phyloP scores from a whole-genome alignment of 2,329 filamentous ascomycete species.

The Nigrospora osmanthi region DNA sequence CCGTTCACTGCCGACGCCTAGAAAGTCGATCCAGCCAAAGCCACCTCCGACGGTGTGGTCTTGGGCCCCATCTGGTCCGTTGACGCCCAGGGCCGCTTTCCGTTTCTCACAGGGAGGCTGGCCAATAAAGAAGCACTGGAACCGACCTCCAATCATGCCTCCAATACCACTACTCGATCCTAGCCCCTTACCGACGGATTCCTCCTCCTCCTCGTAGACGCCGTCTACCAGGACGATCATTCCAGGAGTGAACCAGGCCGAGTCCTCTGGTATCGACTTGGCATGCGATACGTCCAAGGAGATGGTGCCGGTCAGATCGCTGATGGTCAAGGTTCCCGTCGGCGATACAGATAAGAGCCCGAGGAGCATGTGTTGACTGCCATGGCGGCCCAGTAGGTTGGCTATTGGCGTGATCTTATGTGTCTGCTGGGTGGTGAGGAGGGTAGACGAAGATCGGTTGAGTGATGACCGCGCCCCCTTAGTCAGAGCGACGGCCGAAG shows the following conservation, averaged over 20 bases:
- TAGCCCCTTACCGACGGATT: slow-evolving; percentile 58
- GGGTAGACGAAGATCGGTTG: slow-evolving; percentile 48
- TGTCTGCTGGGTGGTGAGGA: slow-evolving; percentile 48
- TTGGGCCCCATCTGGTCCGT: slow-evolving; percentile 46
- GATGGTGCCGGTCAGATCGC: slow-evolving; percentile 84
- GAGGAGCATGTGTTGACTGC: slow-evolving; percentile 77
- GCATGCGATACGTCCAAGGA: slow-evolving; percentile 75
- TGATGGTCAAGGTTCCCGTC: slow-evolving; percentile 73
- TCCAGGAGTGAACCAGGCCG: slow-evolving; percentile 86
- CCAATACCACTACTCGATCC: slow-evolving; percentile 77
- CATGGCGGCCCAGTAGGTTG: slow-evolving; percentile 69
- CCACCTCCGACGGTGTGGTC: slow-evolving; percentile 64
- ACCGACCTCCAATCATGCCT: slow-evolving; percentile 84
- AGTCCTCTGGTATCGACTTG: slow-evolving; percentile 73
- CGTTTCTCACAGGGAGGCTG: slow-evolving; percentile 87
- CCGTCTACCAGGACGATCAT: slow-evolving; percentile 96
- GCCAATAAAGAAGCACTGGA: slow-evolving; percentile 83
- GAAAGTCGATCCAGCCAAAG: slow-evolving; percentile 96
- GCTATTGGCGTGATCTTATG: slow-evolving; percentile 86
- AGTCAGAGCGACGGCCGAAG: slow-evolving; percentile 61
- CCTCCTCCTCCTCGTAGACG: slow-evolving; percentile 90
- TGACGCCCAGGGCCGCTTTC: slow-evolving; percentile 68
- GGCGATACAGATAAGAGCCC: slow-evolving; percentile 77
- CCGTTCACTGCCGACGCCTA: slow-evolving; percentile 84
- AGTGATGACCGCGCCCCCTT: slow-evolving; percentile 40